A percentile compares a stretch with the other conserved stretches of the same genome.
These are phyloP conservation scores for Vitis hybrid DNA, from an alignment of 177 flowering plant genomes.

Conservation along the genomic window DNA sequence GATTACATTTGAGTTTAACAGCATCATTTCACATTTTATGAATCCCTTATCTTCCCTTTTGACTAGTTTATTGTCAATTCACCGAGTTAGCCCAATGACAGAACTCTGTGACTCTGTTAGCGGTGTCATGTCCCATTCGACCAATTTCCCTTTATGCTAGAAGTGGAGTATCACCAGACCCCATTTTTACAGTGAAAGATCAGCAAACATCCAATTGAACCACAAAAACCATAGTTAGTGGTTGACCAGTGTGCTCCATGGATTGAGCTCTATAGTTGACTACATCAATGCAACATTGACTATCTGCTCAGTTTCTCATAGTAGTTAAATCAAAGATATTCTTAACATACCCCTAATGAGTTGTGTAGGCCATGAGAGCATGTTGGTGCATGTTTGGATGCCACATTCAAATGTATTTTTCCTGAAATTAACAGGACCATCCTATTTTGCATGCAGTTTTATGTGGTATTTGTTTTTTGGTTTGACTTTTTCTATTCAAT, in stretches of 20 bases:
- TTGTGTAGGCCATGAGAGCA: neutral
- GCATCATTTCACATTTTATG: neutral
- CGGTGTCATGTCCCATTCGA: neutral
- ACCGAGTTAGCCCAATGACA: neutral
- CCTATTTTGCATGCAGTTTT: too few species aligned
- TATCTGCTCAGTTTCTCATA: neutral
- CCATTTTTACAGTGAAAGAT: neutral
- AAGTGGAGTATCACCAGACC: constrained; percentile 26
- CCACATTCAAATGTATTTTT: neutral
- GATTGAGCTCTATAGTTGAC: constrained; percentile 10
- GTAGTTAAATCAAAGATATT: neutral
- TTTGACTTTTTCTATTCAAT: too few species aligned
- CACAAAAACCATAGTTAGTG: constrained; percentile 8
- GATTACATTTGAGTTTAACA: neutral
- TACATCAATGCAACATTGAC: constrained; percentile 13
- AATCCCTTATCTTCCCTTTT: neutral
- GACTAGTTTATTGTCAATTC: neutral
- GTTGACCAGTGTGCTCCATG: constrained; percentile 20
- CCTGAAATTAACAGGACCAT: neutral
- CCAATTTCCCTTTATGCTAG: neutral
- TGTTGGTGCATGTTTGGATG: neutral
- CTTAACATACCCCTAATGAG: neutral
- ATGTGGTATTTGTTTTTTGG: too few species aligned
- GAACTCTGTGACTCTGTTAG: neutral
- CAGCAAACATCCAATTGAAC: constrained; percentile 13